phyloP scores from a whole-genome alignment of 1,139 yeast species.

The Suhomyces ambrosiae region DNA sequence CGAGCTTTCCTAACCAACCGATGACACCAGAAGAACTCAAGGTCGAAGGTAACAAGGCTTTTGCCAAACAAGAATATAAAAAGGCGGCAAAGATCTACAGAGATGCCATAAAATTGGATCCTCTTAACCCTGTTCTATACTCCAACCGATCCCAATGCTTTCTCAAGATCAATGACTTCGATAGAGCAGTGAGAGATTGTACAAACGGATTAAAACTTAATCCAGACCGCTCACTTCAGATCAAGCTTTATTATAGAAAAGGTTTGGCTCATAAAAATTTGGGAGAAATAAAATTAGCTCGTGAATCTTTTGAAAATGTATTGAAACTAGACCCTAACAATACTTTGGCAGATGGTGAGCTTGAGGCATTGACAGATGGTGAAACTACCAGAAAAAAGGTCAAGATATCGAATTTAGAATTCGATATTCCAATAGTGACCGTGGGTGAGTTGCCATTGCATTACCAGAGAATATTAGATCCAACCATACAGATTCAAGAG shows the following conservation, averaged over 20 bases:
- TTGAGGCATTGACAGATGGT: slow-evolving; percentile 18
- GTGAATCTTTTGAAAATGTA: slow-evolving; percentile 41
- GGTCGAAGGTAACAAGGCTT: slow-evolving; percentile 67
- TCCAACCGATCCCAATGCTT: slow-evolving; percentile 82
- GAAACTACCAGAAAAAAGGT: slow-evolving; percentile 16
- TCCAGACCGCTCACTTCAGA: slow-evolving; percentile 31
- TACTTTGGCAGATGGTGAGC: slow-evolving; percentile 32
- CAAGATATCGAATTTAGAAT: slow-evolving; percentile 12
- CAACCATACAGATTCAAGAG: too few species aligned
- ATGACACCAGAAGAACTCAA: slow-evolving; percentile 34
- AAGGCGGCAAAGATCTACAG: slow-evolving; percentile 66
- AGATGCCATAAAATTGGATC: slow-evolving; percentile 62
- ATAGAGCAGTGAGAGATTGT: slow-evolving; percentile 64
- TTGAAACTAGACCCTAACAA: slow-evolving; percentile 50
- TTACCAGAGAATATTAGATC: slow-evolving; percentile 20
- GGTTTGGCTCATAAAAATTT: slow-evolving; percentile 49
- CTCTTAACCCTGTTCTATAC: slow-evolving; percentile 61
- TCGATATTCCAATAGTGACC: slow-evolving; percentile 39
- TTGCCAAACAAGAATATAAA: slow-evolving; percentile 51
- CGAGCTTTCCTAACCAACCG: too few species aligned
- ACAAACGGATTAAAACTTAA: slow-evolving; percentile 53
- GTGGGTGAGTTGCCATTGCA: slow-evolving; percentile 51
- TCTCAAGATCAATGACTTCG: slow-evolving; percentile 55
- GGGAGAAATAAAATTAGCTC: slow-evolving; percentile 35
- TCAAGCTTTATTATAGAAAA: slow-evolving; percentile 61